Conservation (phyloP, 148 eudicot genomes). For the Vaccinium myrtillus region DNA sequence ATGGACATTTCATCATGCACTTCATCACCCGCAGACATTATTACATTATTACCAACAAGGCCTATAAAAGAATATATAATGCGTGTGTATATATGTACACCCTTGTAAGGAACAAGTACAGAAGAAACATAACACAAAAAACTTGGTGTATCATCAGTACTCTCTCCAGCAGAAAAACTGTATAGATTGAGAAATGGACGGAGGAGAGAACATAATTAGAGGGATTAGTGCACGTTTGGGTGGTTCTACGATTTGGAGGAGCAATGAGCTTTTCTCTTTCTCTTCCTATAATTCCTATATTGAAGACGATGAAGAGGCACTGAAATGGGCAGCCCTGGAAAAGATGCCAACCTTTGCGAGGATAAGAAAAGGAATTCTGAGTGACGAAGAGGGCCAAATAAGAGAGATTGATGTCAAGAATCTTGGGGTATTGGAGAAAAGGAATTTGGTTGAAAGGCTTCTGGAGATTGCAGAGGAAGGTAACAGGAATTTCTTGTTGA, state of each 20-base stretch:
- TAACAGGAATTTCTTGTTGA: conserved; percentile 48
- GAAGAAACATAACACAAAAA: background rate
- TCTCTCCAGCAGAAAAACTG: background rate
- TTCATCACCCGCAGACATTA: background rate
- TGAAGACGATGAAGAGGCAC: conserved; percentile 58
- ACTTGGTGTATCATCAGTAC: background rate
- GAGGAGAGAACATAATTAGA: background rate
- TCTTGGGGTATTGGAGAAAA: conserved; percentile 39
- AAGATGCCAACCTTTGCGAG: conserved; percentile 47
- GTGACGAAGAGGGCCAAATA: conserved; percentile 28
- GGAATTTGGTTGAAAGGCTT: conserved; percentile 34
- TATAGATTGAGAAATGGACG: background rate
- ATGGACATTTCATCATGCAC: background rate
- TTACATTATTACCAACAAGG: no score
- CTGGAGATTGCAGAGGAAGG: conserved; percentile 43
- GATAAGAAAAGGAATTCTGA: conserved; percentile 43
- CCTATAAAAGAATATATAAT: no score
- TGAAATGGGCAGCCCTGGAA: conserved; percentile 56
- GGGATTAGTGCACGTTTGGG: background rate
- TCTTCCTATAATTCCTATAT: conserved; percentile 15
- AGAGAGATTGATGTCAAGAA: conserved; percentile 42
- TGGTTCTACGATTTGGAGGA: conserved; percentile 21
- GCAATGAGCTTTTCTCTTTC: conserved; percentile 28
- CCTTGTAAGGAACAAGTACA: background rate
- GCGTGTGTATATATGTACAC: background rate